A percentile compares a stretch with the other conserved stretches of the same genome.
These are phyloP conservation scores for Lachnellula cervina DNA, from an alignment of 2,329 filamentous ascomycete species.

Conservation along the genomic window DNA sequence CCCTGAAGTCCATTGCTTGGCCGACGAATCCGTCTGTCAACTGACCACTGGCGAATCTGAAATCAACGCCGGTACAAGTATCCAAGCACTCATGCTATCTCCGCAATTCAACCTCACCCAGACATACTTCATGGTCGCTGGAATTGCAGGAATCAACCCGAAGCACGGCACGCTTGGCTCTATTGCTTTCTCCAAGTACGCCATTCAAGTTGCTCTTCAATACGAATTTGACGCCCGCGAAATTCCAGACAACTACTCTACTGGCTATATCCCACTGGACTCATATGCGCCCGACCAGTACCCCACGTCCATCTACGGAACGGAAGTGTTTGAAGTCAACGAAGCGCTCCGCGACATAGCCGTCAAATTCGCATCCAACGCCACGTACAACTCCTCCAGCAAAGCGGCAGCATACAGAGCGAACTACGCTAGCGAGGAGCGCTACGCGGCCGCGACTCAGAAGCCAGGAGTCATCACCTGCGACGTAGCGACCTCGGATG, in stretches of 20 bases:
- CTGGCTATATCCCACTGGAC: conserved; percentile 67
- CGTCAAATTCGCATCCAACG: conserved; percentile 45
- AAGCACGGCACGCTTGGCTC: conserved; percentile 59
- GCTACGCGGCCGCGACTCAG: conserved; percentile 40
- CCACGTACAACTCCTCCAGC: conserved; percentile 47
- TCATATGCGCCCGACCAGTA: conserved; percentile 50
- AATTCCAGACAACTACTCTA: conserved; percentile 58
- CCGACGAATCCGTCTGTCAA: conserved; percentile 57
- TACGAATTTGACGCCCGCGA: conserved; percentile 71
- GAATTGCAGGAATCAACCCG: conserved; percentile 70
- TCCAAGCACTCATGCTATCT: conserved; percentile 58
- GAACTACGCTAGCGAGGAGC: conserved; percentile 48
- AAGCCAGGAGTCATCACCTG: conserved; percentile 57
- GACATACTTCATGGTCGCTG: conserved; percentile 68
- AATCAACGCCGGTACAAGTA: conserved; percentile 68
- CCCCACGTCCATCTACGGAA: conserved; percentile 57
- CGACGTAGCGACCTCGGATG: conserved; percentile 65
- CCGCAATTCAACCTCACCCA: conserved; percentile 56
- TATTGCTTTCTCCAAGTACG: conserved; percentile 64
- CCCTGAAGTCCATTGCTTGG: conserved; percentile 58
- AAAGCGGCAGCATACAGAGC: conserved; percentile 49
- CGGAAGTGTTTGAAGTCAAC: conserved; percentile 66
- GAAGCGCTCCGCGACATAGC: conserved; percentile 51
- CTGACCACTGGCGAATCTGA: conserved; percentile 49
- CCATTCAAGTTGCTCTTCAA: conserved; percentile 69